phyloP scores from a whole-genome alignment of 805 yeast genomes.

The Candida endomychidarum region DNA sequence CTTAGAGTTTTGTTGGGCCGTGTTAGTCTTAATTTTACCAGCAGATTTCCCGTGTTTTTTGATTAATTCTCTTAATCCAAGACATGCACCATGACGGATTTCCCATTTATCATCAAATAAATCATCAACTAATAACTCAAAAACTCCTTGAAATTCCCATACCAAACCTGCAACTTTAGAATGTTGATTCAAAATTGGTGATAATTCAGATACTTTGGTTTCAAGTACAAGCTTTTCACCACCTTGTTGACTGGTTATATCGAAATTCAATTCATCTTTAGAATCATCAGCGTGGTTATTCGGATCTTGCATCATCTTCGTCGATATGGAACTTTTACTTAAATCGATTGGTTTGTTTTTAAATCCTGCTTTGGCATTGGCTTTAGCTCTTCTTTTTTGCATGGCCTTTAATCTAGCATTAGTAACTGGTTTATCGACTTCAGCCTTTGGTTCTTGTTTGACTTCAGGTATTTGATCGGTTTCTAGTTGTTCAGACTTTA shows the following conservation, averaged over 20 bases:
- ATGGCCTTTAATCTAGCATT: conserved; percentile 87
- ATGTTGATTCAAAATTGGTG: conserved; percentile 69
- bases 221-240: conserved; percentile 84
- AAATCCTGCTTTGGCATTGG: conserved; percentile 54
- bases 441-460: conserved; percentile 8
- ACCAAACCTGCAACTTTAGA: conserved; percentile 70
- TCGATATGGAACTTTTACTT: conserved; percentile 67
- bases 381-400: conserved; percentile 89
- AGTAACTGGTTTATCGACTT: conserved; percentile 20
- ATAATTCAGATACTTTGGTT: conserved; percentile 61
- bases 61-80: conserved; percentile 86
- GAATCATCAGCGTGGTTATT: conserved; percentile 13
- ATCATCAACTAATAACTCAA: conserved; percentile 75
- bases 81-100: conserved; percentile 90
- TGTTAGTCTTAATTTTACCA: conserved; percentile 71
- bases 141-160: conserved; percentile 95
- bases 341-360: conserved; percentile 59
- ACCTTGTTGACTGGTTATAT: conserved; percentile 76
- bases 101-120: conserved; percentile 90
- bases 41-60: conserved; percentile 82
- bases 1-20: conserved; percentile 58
- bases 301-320: conserved; percentile 48
- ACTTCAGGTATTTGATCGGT: background rate
- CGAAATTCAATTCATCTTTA: conserved; percentile 37
- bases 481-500: conserved; percentile 3